These are phyloP conservation scores for Cladosporium sp. DNA, from an alignment of 2,329 filamentous ascomycete species.

Conservation along the genomic window DNA sequence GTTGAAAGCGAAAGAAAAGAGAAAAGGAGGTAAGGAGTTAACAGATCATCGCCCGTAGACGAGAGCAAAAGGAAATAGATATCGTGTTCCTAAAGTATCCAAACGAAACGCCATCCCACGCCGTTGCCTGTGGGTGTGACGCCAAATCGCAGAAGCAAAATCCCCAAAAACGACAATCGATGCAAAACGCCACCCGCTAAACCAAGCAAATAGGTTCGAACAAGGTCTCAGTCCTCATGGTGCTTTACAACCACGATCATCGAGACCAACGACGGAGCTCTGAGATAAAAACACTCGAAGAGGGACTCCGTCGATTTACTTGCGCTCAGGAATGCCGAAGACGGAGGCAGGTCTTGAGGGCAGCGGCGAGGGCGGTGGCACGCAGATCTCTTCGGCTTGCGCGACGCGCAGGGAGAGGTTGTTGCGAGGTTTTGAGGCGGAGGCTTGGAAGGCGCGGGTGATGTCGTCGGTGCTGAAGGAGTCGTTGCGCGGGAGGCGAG, in stretches of 20 bases:
- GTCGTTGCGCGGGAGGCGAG: slow-evolving; percentile 31
- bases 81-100: too few species aligned
- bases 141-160: neutral
- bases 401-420: slow-evolving; percentile 27
- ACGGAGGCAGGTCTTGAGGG: slow-evolving; percentile 25
- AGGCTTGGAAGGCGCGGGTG: slow-evolving; percentile 30
- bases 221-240: too few species aligned
- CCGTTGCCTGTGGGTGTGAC: neutral
- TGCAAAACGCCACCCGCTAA: slow-evolving; percentile 8
- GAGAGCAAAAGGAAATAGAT: neutral
- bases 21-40: too few species aligned
- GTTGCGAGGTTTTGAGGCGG: slow-evolving; percentile 28
- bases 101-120: too few species aligned
- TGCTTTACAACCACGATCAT: too few species aligned
- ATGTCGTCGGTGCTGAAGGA: slow-evolving; percentile 34
- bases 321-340: slow-evolving; percentile 18
- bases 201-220: neutral
- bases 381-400: slow-evolving; percentile 24
- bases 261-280: too few species aligned
- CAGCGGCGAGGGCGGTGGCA: slow-evolving; percentile 30
- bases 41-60: neutral
- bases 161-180: neutral
- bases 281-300: too few species aligned
- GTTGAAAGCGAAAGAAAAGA: too few species aligned
- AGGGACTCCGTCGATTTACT: neutral